A percentile compares a stretch with the other conserved stretches of the same genome.
Evolutionary conservation across 164 flowering plant genomes (phyloP).

Genomic region (Piper betle): DNA sequence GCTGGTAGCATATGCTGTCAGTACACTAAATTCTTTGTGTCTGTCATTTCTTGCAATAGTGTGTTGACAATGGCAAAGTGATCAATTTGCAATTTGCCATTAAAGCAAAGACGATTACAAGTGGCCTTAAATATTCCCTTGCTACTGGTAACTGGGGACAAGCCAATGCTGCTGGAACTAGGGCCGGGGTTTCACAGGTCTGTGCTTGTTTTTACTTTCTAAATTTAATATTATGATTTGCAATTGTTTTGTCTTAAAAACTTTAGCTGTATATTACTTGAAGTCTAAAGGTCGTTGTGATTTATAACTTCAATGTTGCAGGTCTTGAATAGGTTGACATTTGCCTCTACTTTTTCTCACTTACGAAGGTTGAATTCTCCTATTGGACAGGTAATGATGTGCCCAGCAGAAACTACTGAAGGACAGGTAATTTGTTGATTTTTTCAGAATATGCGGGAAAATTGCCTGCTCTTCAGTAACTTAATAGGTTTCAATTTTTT

Average conservation of each 20-base stretch:
- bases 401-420: conserved; percentile 99
- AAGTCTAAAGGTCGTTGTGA: not conserved
- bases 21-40: too few relatives aligned
- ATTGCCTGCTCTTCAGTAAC: not conserved
- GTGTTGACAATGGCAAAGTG: conserved; percentile 96
- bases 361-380: conserved; percentile 90
- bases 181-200: conserved; percentile 99
- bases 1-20: too few relatives aligned
- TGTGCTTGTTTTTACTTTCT: too few relatives aligned
- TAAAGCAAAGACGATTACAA: conserved; percentile 93
- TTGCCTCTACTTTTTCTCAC: conserved; percentile 94
- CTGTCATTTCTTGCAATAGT: too few relatives aligned
- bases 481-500: not conserved
- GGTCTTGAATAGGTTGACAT: conserved; percentile 96
- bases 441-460: not conserved
- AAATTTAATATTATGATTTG: not conserved
- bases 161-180: conserved; percentile 98
- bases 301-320: conserved; percentile 8
- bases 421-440: conserved; percentile 51
- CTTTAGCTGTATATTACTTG: too few relatives aligned
- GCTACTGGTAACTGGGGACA: conserved; percentile 99
- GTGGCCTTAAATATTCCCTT: conserved; percentile 95
- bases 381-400: conserved; percentile 94
- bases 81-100: conserved; percentile 93
- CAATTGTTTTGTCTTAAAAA: not conserved